Evolutionary conservation across 164 flowering plant species (phyloP).

Genomic region (Magnolia officinalis): DNA sequence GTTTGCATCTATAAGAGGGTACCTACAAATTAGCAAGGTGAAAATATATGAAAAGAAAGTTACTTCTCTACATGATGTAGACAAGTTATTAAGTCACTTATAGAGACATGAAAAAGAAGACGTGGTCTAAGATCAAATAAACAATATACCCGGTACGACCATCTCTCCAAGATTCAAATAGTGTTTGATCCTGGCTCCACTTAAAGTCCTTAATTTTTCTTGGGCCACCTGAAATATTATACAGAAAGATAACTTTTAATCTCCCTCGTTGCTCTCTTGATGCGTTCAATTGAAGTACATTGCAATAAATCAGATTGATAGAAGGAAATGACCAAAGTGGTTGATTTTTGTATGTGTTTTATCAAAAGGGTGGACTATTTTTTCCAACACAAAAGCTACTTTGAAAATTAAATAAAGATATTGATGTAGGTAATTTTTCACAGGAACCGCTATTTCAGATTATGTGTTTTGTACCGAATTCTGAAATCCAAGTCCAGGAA

Average conservation of each 20-base stretch:
- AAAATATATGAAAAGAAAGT: neutral
- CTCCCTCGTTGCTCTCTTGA: neutral
- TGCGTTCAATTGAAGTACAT: neutral
- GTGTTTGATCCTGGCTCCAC: conserved; percentile 70
- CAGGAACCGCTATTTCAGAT: no score
- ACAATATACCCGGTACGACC: conserved; percentile 74
- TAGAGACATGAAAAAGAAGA: neutral
- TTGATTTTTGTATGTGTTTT: neutral
- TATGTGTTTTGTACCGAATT: no score
- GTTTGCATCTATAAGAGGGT: conserved; percentile 88
- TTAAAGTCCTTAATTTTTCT: conserved; percentile 46
- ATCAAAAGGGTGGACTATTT: neutral
- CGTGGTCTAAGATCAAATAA: neutral
- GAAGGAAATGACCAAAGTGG: neutral
- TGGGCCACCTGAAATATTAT: conserved; percentile 64
- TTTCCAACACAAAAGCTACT: neutral
- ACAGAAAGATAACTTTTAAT: neutral
- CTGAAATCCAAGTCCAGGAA: no score
- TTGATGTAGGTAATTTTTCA: no score
- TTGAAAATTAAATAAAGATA: neutral
- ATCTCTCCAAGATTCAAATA: conserved; percentile 82
- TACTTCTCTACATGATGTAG: neutral
- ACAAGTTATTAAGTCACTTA: neutral
- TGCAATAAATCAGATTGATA: neutral
- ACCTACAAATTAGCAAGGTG: conserved; percentile 38